Percentiles rank a stretch among this genome's conserved stretches.
Conservation (phyloP, 257 asterid species). For the Catharanthus roseus region DNA sequence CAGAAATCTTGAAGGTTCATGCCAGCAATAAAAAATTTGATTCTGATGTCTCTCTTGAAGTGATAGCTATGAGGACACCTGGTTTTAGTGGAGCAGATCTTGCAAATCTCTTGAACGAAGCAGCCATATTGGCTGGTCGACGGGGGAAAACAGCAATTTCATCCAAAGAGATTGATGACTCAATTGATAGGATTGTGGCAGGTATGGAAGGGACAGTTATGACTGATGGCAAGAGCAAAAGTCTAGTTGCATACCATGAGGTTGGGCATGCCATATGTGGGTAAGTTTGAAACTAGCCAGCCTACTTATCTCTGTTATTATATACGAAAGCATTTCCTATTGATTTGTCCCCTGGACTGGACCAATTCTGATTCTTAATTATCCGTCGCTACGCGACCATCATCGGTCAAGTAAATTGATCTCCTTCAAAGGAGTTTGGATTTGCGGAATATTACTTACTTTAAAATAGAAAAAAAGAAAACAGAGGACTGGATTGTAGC, state of each 20-base stretch:
- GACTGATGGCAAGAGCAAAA: conserved; percentile 99
- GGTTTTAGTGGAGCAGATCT: conserved; percentile 99
- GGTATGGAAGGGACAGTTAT: conserved; percentile 98
- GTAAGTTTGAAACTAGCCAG: conserved; percentile 36
- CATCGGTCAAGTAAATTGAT: no score
- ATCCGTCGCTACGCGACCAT: not conserved
- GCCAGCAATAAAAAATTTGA: conserved; percentile 80
- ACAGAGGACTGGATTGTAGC: no score
- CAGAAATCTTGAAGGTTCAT: conserved; percentile 91
- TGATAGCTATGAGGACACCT: conserved; percentile 97
- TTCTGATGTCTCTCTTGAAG: conserved; percentile 84
- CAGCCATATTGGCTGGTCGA: conserved; percentile 92
- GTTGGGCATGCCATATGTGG: conserved; percentile 99
- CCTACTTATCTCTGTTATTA: not conserved
- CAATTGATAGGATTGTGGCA: conserved; percentile 95
- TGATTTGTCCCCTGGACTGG: conserved; percentile 6
- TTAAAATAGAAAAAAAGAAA: no score
- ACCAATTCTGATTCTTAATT: conserved; percentile 2
- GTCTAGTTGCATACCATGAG: conserved; percentile 97
- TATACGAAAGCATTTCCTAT: not conserved
- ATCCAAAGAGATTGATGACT: conserved; percentile 89
- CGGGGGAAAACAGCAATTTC: conserved; percentile 84
- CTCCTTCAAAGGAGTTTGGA: no score
- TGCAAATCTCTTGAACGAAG: conserved; percentile 94
- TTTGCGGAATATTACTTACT: no score